phyloP scores from a whole-genome alignment of 345 rosid species.

The Limnanthes douglasii region DNA sequence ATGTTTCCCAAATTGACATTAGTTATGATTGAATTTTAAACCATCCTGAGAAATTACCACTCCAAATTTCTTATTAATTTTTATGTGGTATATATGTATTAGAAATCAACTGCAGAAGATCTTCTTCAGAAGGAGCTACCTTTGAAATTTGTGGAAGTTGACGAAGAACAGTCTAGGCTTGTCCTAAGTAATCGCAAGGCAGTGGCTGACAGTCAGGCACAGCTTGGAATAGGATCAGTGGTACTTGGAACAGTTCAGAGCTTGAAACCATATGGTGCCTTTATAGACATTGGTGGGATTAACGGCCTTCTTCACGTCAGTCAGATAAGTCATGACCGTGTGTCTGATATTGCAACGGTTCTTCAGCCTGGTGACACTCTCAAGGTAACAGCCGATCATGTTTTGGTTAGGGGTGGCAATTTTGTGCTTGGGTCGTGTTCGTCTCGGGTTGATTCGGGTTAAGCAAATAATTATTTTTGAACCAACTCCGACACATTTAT shows the following conservation, averaged over 20 bases:
- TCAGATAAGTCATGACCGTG: slow-evolving; percentile 95
- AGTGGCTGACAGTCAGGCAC: slow-evolving; percentile 95
- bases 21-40: too few species aligned
- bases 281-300: slow-evolving; percentile 92
- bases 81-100: slow-evolving; percentile 6
- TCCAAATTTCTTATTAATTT: too few species aligned
- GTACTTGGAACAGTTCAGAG: slow-evolving; percentile 84
- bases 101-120: slow-evolving; percentile 84
- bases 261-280: slow-evolving; percentile 95
- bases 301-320: slow-evolving; percentile 98
- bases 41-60: too few species aligned
- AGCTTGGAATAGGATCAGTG: slow-evolving; percentile 90
- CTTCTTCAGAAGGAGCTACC: slow-evolving; percentile 75
- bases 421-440: too few species aligned
- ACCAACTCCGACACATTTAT: too few species aligned
- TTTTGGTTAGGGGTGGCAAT: too few species aligned
- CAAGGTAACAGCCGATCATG: slow-evolving; percentile 52
- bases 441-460: too few species aligned
- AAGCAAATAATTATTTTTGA: too few species aligned
- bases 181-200: slow-evolving; percentile 97
- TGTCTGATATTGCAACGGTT: slow-evolving; percentile 83
- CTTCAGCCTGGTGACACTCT: slow-evolving; percentile 95
- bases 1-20: too few species aligned
- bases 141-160: slow-evolving; percentile 91
- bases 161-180: slow-evolving; percentile 84